Percentiles rank a stretch among this genome's conserved stretches.
Evolutionary conservation across 1,284 basidiomycete species (phyloP).

Genomic region (Pseudozyma thailandica): DNA sequence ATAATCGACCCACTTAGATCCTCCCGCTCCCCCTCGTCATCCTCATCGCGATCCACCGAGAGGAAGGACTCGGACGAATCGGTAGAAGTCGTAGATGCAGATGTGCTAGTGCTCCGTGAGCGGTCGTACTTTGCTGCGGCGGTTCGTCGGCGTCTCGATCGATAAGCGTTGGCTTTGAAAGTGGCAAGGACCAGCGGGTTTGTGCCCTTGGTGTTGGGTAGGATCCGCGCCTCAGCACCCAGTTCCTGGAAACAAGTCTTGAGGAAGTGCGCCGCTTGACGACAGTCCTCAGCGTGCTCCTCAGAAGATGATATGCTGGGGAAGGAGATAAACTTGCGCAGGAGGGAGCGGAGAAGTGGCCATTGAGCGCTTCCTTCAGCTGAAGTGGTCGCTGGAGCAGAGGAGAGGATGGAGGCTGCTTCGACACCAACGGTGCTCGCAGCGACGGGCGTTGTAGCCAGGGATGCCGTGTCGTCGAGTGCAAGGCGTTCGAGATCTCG

Average conservation of each 20-base stretch:
- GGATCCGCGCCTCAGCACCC: constrained; percentile 58
- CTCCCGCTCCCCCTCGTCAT: constrained; percentile 12
- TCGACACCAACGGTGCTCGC: constrained; percentile 5
- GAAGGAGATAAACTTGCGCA: constrained; percentile 87
- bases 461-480: constrained; percentile 13
- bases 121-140: constrained; percentile 12
- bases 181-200: constrained; percentile 64
- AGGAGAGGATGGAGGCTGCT: constrained; percentile 11
- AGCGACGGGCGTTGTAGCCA: constrained; percentile 14
- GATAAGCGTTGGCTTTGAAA: constrained; percentile 48
- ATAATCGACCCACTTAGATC: constrained; percentile 36
- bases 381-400: not conserved
- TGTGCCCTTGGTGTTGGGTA: constrained; percentile 42
- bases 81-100: constrained; percentile 13
- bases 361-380: constrained; percentile 20
- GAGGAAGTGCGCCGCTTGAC: constrained; percentile 63
- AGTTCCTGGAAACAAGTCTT: constrained; percentile 55
- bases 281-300: constrained; percentile 77
- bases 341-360: constrained; percentile 73
- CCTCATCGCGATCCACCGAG: not conserved
- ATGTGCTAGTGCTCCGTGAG: constrained; percentile 28
- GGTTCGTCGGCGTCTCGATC: constrained; percentile 15
- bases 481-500: constrained; percentile 25
- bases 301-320: constrained; percentile 82
- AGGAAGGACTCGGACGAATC: constrained; percentile 22